Base-by-base conservation (phyloP, 1,139 yeast species). In the Geotrichum restrictum region DNA sequence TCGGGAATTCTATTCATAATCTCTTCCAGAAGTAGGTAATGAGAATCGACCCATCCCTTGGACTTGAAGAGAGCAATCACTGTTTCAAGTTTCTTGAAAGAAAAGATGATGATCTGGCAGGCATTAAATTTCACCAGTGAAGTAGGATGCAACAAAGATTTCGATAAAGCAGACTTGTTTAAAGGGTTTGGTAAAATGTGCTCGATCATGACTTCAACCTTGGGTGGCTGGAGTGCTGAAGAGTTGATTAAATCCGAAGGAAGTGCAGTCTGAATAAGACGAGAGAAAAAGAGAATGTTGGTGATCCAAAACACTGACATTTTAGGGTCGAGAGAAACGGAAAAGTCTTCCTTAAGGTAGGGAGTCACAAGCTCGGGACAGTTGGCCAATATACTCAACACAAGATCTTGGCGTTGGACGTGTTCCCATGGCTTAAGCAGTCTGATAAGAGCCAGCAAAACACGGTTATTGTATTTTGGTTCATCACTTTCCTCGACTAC, bases 371-470 rank as follows among this genome's bases (percentile, higher is more conserved):
- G 73, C 62, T 89, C 97, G 1, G 88, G 85, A 45, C 81, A 75
- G 33, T 72, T 63, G 1, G 68, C 57, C 43, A 91, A 69, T 16
- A 85, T 76, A n/a, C 70, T 66, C 8, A 80, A 63, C 0, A 78
- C 78, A 27, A 85, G 73, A 36, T 77, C 76, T 54, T 83, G 72
- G 60, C 88, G 95, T 33, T 70, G 60, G 16, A 76, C 76, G 57
- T 85, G 83, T 58, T 86, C 91, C 88, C 93, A 85, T 0, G 97
- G 95, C 62, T 86, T 88, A 59, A 91, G 73, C 24, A 76, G 72
- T 8, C 82, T 81, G 22, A 88, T 64, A 7, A 88, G 69, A 1
- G 83, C 77, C 61, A 81, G 82, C 3, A 89, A 68, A 36, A 85
- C 72, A 62, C 83, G 83, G 66, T 91, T 91, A 61, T 62, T 58